Conservation (phyloP, 2,329 filamentous ascomycete species). For the Epichloe brachyelytri region DNA sequence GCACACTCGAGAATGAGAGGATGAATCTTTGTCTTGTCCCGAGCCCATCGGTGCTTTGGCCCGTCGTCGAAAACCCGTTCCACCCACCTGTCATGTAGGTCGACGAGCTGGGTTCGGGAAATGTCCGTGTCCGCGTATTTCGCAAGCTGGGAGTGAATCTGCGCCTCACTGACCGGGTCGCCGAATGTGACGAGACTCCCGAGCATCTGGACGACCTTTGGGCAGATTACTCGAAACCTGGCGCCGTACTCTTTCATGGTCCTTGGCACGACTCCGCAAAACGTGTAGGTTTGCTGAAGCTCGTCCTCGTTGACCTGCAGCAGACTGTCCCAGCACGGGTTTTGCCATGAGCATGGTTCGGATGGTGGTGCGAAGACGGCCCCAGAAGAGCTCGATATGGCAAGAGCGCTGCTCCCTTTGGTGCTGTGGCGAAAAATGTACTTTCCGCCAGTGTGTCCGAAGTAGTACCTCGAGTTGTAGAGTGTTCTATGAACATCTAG, state of each 20-base stretch:
- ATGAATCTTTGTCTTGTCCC: not conserved
- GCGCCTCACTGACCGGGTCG: not conserved
- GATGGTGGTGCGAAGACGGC: not conserved
- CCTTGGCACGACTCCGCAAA: constrained; percentile 14
- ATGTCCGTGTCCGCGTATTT: not conserved
- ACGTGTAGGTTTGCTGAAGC: constrained; percentile 3
- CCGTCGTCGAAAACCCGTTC: not conserved
- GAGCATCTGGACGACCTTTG: constrained; percentile 8
- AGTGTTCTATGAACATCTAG: not conserved
- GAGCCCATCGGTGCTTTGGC: not conserved
- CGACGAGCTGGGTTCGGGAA: not conserved
- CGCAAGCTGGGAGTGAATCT: not conserved
- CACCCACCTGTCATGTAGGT: not conserved
- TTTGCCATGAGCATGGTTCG: not conserved
- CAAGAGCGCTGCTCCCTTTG: too few relatives aligned
- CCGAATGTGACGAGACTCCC: constrained; percentile 8
- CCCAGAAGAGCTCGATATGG: too few relatives aligned
- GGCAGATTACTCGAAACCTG: constrained; percentile 7
- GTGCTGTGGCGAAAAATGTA: constrained; percentile 15
- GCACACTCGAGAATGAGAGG: constrained; percentile 8
- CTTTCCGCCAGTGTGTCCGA: constrained; percentile 12
- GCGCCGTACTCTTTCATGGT: constrained; percentile 7
- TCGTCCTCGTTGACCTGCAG: not conserved
- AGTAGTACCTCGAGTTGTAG: constrained; percentile 10
- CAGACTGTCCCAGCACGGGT: not conserved